These are phyloP conservation scores for Mallotus nudiflorus DNA, from an alignment of 345 rosid genomes.

Conservation along the genomic window DNA sequence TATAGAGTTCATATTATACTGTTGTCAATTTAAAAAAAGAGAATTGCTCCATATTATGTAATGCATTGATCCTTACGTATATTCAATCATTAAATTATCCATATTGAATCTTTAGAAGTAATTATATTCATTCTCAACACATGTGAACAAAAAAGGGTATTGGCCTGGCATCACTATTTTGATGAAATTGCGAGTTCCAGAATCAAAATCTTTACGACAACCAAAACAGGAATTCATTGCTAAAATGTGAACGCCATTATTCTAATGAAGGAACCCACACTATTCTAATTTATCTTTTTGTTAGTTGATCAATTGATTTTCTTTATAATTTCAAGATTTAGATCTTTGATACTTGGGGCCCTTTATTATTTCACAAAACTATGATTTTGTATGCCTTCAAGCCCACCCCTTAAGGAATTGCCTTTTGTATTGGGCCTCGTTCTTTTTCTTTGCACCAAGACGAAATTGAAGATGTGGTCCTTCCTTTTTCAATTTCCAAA, in stretches of 20 bases:
- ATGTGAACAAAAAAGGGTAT: no score
- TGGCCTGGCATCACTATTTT: no score
- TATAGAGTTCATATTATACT: no score
- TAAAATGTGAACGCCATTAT: background rate
- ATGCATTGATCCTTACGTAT: no score
- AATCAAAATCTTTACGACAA: background rate
- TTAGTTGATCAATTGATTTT: background rate
- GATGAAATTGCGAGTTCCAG: no score
- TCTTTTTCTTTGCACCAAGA: background rate
- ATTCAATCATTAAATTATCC: no score
- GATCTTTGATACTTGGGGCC: conserved; percentile 4
- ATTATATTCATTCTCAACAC: no score
- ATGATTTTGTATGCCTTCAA: background rate
- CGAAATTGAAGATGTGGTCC: background rate
- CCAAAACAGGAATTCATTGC: background rate
- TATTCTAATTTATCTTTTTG: background rate
- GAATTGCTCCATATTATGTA: no score
- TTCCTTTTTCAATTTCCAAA: conserved; percentile 11
- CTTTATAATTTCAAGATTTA: conserved; percentile 6
- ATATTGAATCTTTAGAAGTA: no score
- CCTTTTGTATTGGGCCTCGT: conserved; percentile 21
- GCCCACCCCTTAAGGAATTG: conserved; percentile 20
- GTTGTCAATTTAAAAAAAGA: background rate
- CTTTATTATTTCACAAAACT: background rate
- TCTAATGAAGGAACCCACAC: background rate